A percentile compares a stretch with the other conserved stretches of the same genome.
phyloP scores from a whole-genome alignment of 139 green algal species.

The Asterochloris sp. region DNA sequence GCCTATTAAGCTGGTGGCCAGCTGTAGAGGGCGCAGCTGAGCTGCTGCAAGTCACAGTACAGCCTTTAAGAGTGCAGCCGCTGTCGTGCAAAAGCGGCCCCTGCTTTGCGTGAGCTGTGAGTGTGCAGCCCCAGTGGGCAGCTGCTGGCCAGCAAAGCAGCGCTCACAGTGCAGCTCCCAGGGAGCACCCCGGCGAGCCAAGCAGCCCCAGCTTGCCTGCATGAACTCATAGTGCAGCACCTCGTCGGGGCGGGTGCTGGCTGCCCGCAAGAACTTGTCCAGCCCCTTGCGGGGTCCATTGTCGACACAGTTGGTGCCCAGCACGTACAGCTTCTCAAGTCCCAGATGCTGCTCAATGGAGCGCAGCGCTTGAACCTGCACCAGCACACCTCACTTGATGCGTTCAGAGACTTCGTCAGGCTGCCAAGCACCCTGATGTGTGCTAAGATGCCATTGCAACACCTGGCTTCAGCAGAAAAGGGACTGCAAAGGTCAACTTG shows the following conservation, averaged over 20 bases:
- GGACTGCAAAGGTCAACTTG: too few relatives aligned
- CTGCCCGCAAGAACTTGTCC: slow-evolving; percentile 86
- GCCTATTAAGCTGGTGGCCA: too few relatives aligned
- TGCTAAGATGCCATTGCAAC: too few relatives aligned
- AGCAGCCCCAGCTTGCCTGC: slow-evolving; percentile 47
- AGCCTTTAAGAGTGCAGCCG: too few relatives aligned
- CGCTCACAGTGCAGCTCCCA: too few relatives aligned
- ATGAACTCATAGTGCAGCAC: slow-evolving; percentile 98
- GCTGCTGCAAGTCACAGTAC: too few relatives aligned
- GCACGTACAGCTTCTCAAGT: slow-evolving; percentile 92
- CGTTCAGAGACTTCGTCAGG: neutral
- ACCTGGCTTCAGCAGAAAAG: too few relatives aligned
- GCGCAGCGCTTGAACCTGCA: slow-evolving; percentile 86
- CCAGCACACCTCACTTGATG: too few relatives aligned
- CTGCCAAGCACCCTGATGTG: neutral
- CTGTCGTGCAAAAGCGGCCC: neutral
- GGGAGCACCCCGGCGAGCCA: neutral
- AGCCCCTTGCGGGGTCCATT: slow-evolving; percentile 83
- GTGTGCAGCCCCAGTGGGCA: neutral
- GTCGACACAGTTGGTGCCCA: slow-evolving; percentile 93
- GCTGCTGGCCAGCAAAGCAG: too few relatives aligned
- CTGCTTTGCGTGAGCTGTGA: neutral
- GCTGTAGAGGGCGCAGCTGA: too few relatives aligned
- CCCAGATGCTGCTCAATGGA: slow-evolving; percentile 82
- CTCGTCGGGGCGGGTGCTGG: slow-evolving; percentile 66